These are phyloP conservation scores for Colletotrichum sp. DNA, from an alignment of 2,329 filamentous ascomycete genomes.

Conservation along the genomic window DNA sequence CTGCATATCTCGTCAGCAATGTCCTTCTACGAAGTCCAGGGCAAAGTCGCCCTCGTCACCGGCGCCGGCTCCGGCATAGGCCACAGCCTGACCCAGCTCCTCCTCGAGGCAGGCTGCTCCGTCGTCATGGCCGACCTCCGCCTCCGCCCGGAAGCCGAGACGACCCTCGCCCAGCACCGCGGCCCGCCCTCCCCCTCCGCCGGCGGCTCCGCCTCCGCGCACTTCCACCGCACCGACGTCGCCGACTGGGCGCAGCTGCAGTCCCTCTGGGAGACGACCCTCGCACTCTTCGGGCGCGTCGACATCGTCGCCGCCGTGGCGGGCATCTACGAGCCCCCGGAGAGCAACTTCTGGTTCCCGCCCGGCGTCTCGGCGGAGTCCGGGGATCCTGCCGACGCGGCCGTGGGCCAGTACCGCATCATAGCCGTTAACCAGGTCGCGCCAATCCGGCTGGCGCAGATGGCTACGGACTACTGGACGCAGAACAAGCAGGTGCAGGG, in stretches of 20 bases:
- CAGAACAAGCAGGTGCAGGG: constrained; percentile 38
- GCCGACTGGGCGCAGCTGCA: constrained; percentile 29
- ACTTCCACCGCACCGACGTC: constrained; percentile 31
- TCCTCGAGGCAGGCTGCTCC: background rate
- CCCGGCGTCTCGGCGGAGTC: constrained; percentile 26
- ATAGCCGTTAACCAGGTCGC: constrained; percentile 29
- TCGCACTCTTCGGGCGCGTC: constrained; percentile 16
- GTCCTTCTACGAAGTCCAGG: constrained; percentile 15
- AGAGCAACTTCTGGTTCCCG: constrained; percentile 29
- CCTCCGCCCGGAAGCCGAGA: constrained; percentile 27
- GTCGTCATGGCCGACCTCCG: constrained; percentile 24
- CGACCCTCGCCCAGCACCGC: constrained; percentile 15
- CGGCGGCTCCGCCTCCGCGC: constrained; percentile 29
- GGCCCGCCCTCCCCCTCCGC: background rate
- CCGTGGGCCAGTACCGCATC: constrained; percentile 26
- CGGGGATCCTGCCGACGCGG: constrained; percentile 23
- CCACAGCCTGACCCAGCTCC: background rate
- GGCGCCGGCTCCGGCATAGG: constrained; percentile 12
- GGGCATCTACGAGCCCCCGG: constrained; percentile 30
- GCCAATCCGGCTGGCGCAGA: constrained; percentile 30
- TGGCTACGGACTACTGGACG: constrained; percentile 33
- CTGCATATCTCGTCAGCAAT: background rate
- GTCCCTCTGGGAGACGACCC: constrained; percentile 22
- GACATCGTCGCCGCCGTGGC: constrained; percentile 24
- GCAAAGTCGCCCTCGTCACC: constrained; percentile 21